Percentiles rank a stretch among this genome's conserved stretches.
These are phyloP conservation scores for Iberis pinnata DNA, from an alignment of 345 rosid genomes.

Conservation along the genomic window DNA sequence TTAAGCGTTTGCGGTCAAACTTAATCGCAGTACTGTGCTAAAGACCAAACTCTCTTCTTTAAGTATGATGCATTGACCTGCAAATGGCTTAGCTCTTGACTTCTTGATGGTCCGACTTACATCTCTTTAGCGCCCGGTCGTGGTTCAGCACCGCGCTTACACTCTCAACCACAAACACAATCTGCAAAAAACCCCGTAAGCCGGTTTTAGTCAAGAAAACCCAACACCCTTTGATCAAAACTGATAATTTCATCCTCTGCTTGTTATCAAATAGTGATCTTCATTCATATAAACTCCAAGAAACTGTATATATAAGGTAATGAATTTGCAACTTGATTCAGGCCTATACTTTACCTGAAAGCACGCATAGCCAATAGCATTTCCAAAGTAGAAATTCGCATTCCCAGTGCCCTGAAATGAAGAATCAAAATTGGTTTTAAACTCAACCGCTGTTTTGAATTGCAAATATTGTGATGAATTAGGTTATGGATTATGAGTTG, in stretches of 20 bases:
- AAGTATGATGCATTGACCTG: conserved; percentile 5
- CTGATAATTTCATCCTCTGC: not conserved
- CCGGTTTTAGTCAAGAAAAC: not conserved
- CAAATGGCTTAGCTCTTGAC: conserved; percentile 24
- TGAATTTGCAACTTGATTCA: no score
- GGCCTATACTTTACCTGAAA: conserved; percentile 54
- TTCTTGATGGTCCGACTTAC: conserved; percentile 26
- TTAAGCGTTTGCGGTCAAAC: conserved; percentile 4
- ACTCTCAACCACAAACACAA: conserved; percentile 70
- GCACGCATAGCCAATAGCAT: conserved; percentile 87
- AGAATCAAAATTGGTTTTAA: conserved; percentile 9
- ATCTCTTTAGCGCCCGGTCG: conserved; percentile 54
- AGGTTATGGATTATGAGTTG: not conserved
- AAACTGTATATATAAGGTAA: not conserved
- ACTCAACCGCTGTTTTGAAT: conserved; percentile 1
- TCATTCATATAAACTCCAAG: not conserved
- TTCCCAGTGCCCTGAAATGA: conserved; percentile 86
- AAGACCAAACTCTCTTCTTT: conserved; percentile 5
- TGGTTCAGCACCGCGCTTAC: conserved; percentile 74
- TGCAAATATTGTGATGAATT: conserved; percentile 1
- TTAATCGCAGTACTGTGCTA: not conserved
- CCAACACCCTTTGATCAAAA: not conserved
- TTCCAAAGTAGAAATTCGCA: conserved; percentile 92
- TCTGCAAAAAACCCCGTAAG: conserved; percentile 38
- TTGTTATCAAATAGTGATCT: not conserved